These are phyloP conservation scores for Nigrospora sphaerica DNA, from an alignment of 2,329 filamentous ascomycete species.

Conservation along the genomic window DNA sequence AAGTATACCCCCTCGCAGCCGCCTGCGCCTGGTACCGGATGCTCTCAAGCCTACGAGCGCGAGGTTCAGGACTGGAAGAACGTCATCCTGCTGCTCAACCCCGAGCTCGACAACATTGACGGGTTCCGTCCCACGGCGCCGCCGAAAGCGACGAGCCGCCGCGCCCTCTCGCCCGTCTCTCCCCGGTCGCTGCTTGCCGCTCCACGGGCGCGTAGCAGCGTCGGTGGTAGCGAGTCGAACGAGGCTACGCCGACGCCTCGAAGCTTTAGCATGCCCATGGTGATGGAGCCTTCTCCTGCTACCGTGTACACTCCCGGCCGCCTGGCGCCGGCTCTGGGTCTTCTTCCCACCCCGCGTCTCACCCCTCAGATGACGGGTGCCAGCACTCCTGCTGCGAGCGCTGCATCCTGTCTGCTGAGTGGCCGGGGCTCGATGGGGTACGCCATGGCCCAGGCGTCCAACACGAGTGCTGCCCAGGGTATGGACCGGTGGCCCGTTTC, in stretches of 20 bases:
- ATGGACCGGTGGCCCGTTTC: constrained; percentile 45
- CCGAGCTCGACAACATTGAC: constrained; percentile 52
- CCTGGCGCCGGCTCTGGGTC: constrained; percentile 43
- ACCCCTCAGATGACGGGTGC: constrained; percentile 49
- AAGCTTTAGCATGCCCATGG: constrained; percentile 27
- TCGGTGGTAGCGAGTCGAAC: constrained; percentile 27
- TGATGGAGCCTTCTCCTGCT: constrained; percentile 43
- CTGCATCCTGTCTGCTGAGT: constrained; percentile 40
- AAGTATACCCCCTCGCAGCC: constrained; percentile 67
- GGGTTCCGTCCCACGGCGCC: constrained; percentile 26
- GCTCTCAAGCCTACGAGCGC: constrained; percentile 31
- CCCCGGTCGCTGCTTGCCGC: constrained; percentile 38
- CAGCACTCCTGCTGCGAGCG: constrained; percentile 54
- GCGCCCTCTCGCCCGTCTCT: constrained; percentile 28
- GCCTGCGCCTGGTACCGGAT: constrained; percentile 41
- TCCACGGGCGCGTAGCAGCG: constrained; percentile 26
- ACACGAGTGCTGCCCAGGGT: constrained; percentile 35
- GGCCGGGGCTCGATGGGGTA: constrained; percentile 51
- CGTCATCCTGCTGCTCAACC: constrained; percentile 49
- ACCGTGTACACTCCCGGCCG: constrained; percentile 36
- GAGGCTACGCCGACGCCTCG: constrained; percentile 35
- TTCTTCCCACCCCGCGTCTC: constrained; percentile 52
- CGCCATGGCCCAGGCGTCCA: constrained; percentile 50
- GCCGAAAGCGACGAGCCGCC: not conserved
- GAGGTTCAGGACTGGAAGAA: constrained; percentile 51